phyloP scores from a whole-genome alignment of 2,329 filamentous ascomycete species.

The Monosporascus sp. region DNA sequence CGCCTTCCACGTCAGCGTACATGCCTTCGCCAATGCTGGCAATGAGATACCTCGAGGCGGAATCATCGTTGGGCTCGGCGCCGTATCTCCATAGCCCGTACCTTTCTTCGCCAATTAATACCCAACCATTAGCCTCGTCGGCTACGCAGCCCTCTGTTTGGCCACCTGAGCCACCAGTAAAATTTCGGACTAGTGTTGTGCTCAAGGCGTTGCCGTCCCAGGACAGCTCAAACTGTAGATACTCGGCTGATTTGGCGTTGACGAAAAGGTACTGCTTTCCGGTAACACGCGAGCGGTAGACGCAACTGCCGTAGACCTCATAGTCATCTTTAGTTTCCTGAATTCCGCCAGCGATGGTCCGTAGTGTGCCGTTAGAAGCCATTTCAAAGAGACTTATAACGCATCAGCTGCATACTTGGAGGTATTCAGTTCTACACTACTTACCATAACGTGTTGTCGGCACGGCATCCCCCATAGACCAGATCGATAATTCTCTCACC shows the following conservation, averaged over 20 bases:
- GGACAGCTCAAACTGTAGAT: constrained; percentile 47
- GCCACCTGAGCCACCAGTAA: constrained; percentile 44
- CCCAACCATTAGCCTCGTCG: constrained; percentile 44
- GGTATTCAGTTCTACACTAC: constrained; percentile 7
- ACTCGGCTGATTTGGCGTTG: constrained; percentile 48
- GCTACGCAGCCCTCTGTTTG: constrained; percentile 51
- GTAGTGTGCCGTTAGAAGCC: constrained; percentile 38
- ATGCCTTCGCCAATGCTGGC: constrained; percentile 43
- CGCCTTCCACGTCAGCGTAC: constrained; percentile 49
- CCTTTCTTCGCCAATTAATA: constrained; percentile 48
- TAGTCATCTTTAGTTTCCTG: constrained; percentile 42
- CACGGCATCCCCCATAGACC: constrained; percentile 45
- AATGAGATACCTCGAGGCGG: constrained; percentile 27
- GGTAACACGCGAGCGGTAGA: constrained; percentile 41
- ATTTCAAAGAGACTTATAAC: constrained; percentile 43
- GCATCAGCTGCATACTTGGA: background rate
- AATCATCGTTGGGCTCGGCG: constrained; percentile 40
- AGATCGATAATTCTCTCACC: constrained; percentile 41
- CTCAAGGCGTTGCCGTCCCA: constrained; percentile 36
- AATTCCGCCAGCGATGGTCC: constrained; percentile 36
- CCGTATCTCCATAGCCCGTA: constrained; percentile 47
- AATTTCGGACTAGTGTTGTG: constrained; percentile 44
- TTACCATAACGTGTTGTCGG: constrained; percentile 48
- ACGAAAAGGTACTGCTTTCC: constrained; percentile 50
- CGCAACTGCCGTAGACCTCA: constrained; percentile 47